Evolutionary conservation across 495 filamentous ascomycete genomes (phyloP).

Genomic region (Hypoxylon subgilvum): DNA sequence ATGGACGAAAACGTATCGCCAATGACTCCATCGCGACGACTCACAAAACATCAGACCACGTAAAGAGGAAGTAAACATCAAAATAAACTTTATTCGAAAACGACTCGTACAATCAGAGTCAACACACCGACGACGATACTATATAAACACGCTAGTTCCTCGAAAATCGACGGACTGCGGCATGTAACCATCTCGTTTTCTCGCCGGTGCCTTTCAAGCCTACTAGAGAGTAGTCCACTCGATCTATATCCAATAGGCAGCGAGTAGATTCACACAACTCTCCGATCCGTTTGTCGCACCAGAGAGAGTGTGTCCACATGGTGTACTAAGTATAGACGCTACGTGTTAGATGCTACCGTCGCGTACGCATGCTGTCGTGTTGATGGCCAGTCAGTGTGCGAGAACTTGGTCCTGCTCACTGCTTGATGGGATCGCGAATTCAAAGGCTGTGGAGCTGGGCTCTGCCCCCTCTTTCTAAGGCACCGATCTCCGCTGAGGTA

Average conservation of each 20-base stretch:
- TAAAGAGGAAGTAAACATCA: too few relatives aligned
- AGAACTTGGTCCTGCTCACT: not conserved
- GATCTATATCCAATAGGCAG: too few relatives aligned
- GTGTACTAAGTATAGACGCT: constrained; percentile 16
- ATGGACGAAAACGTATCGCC: too few relatives aligned
- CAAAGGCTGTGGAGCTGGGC: not conserved
- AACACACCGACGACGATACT: too few relatives aligned
- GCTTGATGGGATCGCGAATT: constrained; percentile 4
- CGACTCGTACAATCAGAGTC: too few relatives aligned
- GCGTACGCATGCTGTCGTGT: not conserved
- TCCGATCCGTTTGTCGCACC: constrained; percentile 10
- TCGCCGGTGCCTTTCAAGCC: too few relatives aligned
- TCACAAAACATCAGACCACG: too few relatives aligned
- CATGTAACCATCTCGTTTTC: not conserved
- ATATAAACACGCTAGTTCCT: not conserved
- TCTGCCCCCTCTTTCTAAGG: constrained; percentile 3
- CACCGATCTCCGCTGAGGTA: not conserved
- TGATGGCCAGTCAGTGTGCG: not conserved
- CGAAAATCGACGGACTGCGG: not conserved
- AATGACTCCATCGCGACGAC: too few relatives aligned
- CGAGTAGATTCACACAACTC: not conserved
- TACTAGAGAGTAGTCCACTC: not conserved
- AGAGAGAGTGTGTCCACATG: constrained; percentile 17
- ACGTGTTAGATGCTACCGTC: constrained; percentile 5
- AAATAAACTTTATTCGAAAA: too few relatives aligned